These are phyloP conservation scores for Xylaria digitata DNA, from an alignment of 2,329 filamentous ascomycete species.

Conservation along the genomic window DNA sequence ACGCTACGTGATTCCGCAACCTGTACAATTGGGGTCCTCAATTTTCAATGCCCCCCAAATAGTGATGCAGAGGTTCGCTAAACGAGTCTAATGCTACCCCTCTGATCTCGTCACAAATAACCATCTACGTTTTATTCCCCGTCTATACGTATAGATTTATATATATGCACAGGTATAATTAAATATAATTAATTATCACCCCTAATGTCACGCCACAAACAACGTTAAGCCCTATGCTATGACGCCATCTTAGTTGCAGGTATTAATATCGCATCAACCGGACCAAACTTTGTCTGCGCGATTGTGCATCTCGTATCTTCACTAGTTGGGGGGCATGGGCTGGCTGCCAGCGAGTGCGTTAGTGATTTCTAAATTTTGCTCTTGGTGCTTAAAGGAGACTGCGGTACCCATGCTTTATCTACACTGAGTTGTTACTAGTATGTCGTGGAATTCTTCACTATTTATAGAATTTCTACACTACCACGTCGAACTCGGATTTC, in stretches of 20 bases:
- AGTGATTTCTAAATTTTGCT: no score
- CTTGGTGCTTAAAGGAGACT: no score
- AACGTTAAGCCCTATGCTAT: background rate
- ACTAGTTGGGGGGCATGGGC: no score
- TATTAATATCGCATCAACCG: no score
- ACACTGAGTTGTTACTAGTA: no score
- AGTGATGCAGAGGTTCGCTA: background rate
- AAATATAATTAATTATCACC: background rate
- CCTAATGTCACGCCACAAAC: background rate
- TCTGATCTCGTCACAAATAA: background rate
- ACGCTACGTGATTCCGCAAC: conserved; percentile 6
- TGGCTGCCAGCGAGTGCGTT: no score
- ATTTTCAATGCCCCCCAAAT: background rate
- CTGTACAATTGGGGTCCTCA: background rate
- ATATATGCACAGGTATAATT: background rate
- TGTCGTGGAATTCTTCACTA: no score
- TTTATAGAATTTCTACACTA: no score
- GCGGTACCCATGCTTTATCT: no score
- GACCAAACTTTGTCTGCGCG: no score
- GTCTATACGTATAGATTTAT: background rate
- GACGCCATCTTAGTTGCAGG: background rate
- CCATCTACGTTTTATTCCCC: background rate
- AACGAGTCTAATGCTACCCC: background rate
- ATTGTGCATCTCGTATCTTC: no score
- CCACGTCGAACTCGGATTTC: no score